Conservation (phyloP, 2,329 filamentous ascomycete species). For the Fusarium gaditjirri region DNA sequence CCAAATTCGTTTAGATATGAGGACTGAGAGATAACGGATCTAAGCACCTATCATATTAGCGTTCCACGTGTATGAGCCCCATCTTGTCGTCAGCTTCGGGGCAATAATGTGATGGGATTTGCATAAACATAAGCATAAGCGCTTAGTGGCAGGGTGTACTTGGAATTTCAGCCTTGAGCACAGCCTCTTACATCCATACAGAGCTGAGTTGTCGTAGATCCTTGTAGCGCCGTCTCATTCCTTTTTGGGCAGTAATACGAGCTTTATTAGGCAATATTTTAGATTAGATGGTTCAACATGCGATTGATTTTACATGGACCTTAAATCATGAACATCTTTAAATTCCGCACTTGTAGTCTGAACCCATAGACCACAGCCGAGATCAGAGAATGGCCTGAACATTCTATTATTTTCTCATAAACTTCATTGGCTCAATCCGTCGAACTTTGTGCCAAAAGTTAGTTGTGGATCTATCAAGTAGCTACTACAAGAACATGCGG, state of each 20-base stretch:
- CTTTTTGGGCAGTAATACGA: neutral
- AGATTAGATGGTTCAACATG: neutral
- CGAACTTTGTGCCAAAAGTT: neutral
- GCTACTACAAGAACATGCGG: neutral
- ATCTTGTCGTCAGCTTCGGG: neutral
- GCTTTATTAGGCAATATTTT: neutral
- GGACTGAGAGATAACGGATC: neutral
- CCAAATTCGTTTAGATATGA: neutral
- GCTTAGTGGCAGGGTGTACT: neutral
- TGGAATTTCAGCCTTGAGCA: slow-evolving; percentile 5
- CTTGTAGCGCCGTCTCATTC: neutral
- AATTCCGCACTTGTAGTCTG: neutral
- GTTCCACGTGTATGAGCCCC: neutral
- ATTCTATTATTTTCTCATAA: accelerated
- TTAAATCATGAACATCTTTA: neutral
- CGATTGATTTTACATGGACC: neutral
- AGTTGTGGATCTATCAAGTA: neutral
- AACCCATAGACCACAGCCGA: neutral
- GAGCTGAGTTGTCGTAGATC: neutral
- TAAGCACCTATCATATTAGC: neutral
- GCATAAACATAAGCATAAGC: slow-evolving; percentile 6
- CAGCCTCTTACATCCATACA: slow-evolving; percentile 8
- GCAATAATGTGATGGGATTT: neutral
- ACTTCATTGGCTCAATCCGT: accelerated
- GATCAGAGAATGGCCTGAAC: neutral